These are phyloP conservation scores for Calonectria honghensis DNA, from an alignment of 2,329 filamentous ascomycete genomes.

Conservation along the genomic window DNA sequence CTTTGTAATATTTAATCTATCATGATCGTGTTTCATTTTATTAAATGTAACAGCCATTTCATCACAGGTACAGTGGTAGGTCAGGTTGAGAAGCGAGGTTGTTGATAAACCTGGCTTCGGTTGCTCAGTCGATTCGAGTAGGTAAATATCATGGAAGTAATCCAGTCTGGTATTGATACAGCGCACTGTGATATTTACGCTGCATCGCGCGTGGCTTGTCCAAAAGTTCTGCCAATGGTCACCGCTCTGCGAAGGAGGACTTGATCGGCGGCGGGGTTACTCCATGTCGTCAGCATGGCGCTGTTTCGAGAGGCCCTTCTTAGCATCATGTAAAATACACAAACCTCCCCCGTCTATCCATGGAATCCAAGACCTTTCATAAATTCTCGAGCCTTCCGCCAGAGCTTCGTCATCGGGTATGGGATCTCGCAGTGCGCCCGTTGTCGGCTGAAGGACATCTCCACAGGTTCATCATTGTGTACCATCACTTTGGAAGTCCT, in stretches of 20 bases:
- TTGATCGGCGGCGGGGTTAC: not conserved
- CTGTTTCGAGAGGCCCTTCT: not conserved
- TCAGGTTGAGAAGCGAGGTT: too few species aligned
- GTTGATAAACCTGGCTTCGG: too few species aligned
- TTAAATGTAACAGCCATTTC: too few species aligned
- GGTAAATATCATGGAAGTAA: not conserved
- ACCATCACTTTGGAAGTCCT: not conserved
- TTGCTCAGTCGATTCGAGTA: too few species aligned
- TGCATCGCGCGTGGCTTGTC: not conserved
- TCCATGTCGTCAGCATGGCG: not conserved
- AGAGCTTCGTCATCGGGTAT: slow-evolving; percentile 3
- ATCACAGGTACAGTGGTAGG: too few species aligned
- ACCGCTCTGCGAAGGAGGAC: not conserved
- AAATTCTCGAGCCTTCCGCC: not conserved
- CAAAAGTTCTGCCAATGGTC: not conserved
- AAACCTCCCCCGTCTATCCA: too few species aligned
- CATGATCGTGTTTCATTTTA: too few species aligned
- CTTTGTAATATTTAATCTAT: too few species aligned
- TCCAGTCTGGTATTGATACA: not conserved
- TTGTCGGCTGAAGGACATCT: not conserved
- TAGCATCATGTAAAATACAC: not conserved
- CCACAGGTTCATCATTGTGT: slow-evolving; percentile 1
- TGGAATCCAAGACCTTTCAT: not conserved
- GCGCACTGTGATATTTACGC: not conserved
- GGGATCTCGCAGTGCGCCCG: not conserved